A percentile compares a stretch with the other conserved stretches of the same genome.
Evolutionary conservation across 495 filamentous ascomycete species (phyloP).

Genomic region (Talaromyces liani): DNA sequence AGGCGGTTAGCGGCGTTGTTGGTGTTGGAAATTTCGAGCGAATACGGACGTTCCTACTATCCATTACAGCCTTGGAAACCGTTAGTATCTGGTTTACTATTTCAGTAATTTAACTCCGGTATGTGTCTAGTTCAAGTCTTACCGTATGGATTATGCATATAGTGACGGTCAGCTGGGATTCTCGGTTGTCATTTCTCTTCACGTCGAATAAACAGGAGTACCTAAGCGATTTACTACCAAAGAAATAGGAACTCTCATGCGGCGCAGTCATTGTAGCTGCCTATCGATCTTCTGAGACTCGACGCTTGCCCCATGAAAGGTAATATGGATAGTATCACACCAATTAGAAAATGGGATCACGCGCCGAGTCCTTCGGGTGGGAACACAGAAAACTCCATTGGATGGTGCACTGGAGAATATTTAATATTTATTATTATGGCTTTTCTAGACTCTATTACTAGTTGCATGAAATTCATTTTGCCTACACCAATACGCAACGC

Average conservation of each 20-base stretch:
- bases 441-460: not conserved
- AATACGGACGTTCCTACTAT: no score
- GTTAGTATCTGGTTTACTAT: no score
- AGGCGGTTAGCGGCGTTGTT: not conserved
- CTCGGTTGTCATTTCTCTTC: not conserved
- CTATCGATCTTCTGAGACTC: not conserved
- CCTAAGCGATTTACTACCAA: not conserved
- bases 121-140: not conserved
- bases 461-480: not conserved
- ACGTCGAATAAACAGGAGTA: not conserved
- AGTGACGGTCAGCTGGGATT: not conserved
- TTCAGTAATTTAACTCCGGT: no score
- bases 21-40: no score
- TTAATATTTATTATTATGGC: not conserved
- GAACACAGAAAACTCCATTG: not conserved
- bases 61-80: no score
- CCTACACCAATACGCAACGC: not conserved
- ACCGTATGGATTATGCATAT: not conserved
- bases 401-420: not conserved
- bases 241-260: not conserved
- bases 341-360: not conserved
- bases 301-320: not conserved
- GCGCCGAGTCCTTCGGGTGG: not conserved
- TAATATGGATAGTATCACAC: not conserved
- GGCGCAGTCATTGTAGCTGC: not conserved